Evolutionary conservation across 306 rosid genomes (phyloP).

Genomic region (Elaeagnus macrophylla): DNA sequence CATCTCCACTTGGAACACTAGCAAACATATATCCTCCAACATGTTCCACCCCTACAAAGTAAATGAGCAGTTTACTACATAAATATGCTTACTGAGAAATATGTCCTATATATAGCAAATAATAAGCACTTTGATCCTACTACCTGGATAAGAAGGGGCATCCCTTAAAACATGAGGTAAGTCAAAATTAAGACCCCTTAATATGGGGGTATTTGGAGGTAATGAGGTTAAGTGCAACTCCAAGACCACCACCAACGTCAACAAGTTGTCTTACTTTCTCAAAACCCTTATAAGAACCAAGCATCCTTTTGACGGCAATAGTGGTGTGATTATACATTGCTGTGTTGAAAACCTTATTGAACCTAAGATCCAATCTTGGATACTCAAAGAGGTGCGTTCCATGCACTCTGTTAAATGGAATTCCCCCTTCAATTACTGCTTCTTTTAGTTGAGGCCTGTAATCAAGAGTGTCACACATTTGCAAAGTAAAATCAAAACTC

Average conservation of each 20-base stretch:
- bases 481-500: too few relatives aligned
- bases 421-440: conserved; percentile 30
- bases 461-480: too few relatives aligned
- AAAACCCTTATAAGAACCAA: conserved; percentile 39
- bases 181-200: conserved; percentile 36
- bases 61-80: neutral
- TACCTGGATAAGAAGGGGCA: conserved; percentile 32
- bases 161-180: conserved; percentile 36
- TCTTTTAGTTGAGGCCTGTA: neutral
- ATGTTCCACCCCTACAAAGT: conserved; percentile 44
- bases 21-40: conserved; percentile 52
- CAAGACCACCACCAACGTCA: conserved; percentile 62
- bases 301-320: conserved; percentile 22
- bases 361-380: conserved; percentile 20
- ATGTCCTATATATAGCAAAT: too few relatives aligned
- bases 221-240: conserved; percentile 32
- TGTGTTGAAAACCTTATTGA: conserved; percentile 35
- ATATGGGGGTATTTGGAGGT: conserved; percentile 43
- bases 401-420: conserved; percentile 35
- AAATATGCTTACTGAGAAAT: neutral
- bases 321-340: conserved; percentile 41
- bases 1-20: conserved; percentile 49
- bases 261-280: conserved; percentile 29
- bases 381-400: conserved; percentile 34
- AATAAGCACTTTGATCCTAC: too few relatives aligned